Evolutionary conservation across 371 early-diverging fungal species (phyloP).

Genomic region (Lichtheimia corymbifera): DNA sequence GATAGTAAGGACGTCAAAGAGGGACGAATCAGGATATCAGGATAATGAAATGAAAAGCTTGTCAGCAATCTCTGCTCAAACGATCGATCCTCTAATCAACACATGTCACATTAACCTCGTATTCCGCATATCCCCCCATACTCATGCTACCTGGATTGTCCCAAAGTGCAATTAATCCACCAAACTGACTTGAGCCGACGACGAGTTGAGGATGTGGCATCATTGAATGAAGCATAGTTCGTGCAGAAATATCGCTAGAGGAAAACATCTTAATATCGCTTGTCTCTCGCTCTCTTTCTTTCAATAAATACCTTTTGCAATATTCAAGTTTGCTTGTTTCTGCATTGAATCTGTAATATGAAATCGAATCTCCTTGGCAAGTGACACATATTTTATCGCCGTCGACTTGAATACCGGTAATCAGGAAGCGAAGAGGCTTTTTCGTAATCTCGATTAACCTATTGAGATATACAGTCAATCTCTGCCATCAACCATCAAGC

Average conservation of each 20-base stretch:
- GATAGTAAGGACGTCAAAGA: conserved; percentile 21
- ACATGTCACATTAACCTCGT: not conserved
- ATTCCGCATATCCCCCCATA: no score
- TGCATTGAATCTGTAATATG: conserved; percentile 31
- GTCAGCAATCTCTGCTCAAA: conserved; percentile 27
- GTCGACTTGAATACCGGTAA: conserved; percentile 35
- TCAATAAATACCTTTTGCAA: conserved; percentile 28
- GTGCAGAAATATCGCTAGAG: conserved; percentile 30
- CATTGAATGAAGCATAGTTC: conserved; percentile 30
- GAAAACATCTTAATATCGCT: not conserved
- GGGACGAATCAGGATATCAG: conserved; percentile 35
- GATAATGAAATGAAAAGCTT: conserved; percentile 35
- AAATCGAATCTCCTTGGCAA: conserved; percentile 34
- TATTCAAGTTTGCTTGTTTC: conserved; percentile 22
- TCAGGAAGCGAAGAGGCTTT: conserved; percentile 26
- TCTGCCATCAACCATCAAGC: no score
- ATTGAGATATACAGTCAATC: no score
- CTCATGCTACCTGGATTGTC: conserved; percentile 22
- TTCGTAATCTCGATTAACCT: conserved; percentile 34
- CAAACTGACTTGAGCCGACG: conserved; percentile 28
- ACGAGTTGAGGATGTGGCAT: conserved; percentile 24
- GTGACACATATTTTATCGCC: conserved; percentile 36
- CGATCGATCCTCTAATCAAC: conserved; percentile 17
- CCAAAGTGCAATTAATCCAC: conserved; percentile 32
- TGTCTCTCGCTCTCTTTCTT: not conserved